Evolutionary conservation across 2,329 filamentous ascomycete genomes (phyloP), one percentile per base, ranked within the genome.

Genomic region (Pseudogymnoascus sp.): DNA sequence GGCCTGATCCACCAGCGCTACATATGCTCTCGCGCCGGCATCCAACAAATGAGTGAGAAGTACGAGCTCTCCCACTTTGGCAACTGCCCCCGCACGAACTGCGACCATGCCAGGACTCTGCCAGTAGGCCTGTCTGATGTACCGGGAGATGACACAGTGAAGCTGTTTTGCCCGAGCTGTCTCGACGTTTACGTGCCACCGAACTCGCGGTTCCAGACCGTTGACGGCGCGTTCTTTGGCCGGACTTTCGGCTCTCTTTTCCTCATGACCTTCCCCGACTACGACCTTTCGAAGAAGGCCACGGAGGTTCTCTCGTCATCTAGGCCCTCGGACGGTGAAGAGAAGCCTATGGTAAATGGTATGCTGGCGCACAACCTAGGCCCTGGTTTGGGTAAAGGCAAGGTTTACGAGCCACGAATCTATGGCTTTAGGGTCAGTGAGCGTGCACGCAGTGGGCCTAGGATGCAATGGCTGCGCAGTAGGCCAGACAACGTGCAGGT

Each of bases 1-100:
- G 94, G 94, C 41, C 84, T 99, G 64, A 99, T 99, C 75, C 94
- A 99, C 78, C 94, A 97, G 76, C 89, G 94, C 63, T 99, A 97
- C 77, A 97, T 99, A 77, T 97, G 92, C 71, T 97, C 92, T 25
- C 85, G 94, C 63, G 91, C 91, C 2, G 94, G 94, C 60, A 97
- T 99, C 71, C 93, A 97, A 77, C 92, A 97, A 74, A 99, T 99
- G 94, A 91, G 92, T 66, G 94, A 99, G 76, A 99, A 99, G 76
- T 99, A 97, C 79, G 93, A 97, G 76, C 83, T 96, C 58, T 90
- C 92, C 65, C 93, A 99, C 78, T 99, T 99, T 73, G 94, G 94
- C 61, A 87, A 89, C 68, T 99, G 94, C 74, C 94, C 94, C n/a
- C 86, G 94, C 64, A 95, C 93, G 63, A 87, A 93, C 76, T 99